Evolutionary conservation across 1,139 yeast genomes (phyloP).

Genomic region (Yamadazyma songkhlaensis): DNA sequence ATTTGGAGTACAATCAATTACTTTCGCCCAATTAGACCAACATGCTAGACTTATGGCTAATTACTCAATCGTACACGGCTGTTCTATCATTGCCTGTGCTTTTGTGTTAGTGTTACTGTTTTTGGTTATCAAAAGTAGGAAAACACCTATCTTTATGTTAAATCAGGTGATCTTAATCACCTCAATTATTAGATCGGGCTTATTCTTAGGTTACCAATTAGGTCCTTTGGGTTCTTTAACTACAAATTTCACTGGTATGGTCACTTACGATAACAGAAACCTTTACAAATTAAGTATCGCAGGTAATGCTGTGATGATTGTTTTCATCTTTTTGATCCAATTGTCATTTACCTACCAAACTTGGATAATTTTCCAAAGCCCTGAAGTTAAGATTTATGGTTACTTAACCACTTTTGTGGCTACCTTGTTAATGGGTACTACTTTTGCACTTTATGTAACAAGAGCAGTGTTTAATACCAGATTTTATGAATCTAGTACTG

Average conservation of each 20-base stretch:
- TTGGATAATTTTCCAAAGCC: slow-evolving; percentile 59
- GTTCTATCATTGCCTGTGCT: slow-evolving; percentile 27
- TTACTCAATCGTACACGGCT: slow-evolving; percentile 19
- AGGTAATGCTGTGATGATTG: slow-evolving; percentile 55
- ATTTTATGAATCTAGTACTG: slow-evolving; percentile 7
- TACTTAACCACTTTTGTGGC: slow-evolving; percentile 38
- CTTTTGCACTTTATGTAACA: slow-evolving; percentile 51
- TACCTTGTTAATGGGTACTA: slow-evolving; percentile 35
- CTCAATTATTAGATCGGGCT: slow-evolving; percentile 54
- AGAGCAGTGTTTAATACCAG: slow-evolving; percentile 17
- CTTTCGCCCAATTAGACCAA: slow-evolving; percentile 15
- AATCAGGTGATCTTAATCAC: slow-evolving; percentile 59
- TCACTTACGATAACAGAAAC: slow-evolving; percentile 21
- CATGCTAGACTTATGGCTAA: slow-evolving; percentile 9
- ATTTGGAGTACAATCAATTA: slow-evolving; percentile 8
- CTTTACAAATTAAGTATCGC: slow-evolving; percentile 46
- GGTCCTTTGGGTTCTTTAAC: slow-evolving; percentile 53
- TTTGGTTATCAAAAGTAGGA: slow-evolving; percentile 47
- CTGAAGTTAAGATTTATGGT: slow-evolving; percentile 42
- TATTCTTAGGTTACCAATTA: slow-evolving; percentile 52
- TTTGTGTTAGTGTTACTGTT: slow-evolving; percentile 22
- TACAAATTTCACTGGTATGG: slow-evolving; percentile 48
- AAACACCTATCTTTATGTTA: slow-evolving; percentile 66
- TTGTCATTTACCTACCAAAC: slow-evolving; percentile 69
- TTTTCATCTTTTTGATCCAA: slow-evolving; percentile 61